Percentiles rank a stretch among this genome's conserved stretches.
phyloP scores from a whole-genome alignment of 1,139 yeast species.

The Arxiozyma slooffiae region DNA sequence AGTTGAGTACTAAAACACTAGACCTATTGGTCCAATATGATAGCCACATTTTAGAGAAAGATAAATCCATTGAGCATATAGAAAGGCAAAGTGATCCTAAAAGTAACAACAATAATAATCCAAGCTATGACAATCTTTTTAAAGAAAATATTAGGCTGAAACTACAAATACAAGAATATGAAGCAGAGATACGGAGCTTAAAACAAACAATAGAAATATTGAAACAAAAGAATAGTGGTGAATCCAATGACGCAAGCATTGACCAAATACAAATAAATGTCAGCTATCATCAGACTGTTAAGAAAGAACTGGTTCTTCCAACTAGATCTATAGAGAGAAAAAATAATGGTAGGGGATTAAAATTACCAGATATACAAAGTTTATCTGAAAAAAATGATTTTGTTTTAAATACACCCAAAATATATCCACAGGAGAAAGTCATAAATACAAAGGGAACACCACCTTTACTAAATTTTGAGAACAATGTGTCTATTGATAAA shows the following conservation, averaged over 20 bases:
- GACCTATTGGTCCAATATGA: slow-evolving; percentile 25
- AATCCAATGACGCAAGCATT: slow-evolving; percentile 8
- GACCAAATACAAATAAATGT: slow-evolving; percentile 6
- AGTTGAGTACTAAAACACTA: slow-evolving; percentile 15
- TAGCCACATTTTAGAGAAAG: slow-evolving; percentile 22
- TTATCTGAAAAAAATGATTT: background rate
- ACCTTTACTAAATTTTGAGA: background rate
- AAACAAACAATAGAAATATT: slow-evolving; percentile 17
- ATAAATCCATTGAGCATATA: slow-evolving; percentile 20
- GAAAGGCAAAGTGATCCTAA: slow-evolving; percentile 12
- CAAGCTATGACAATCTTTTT: slow-evolving; percentile 25
- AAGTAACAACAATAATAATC: slow-evolving; percentile 8
- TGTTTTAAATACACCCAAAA: background rate
- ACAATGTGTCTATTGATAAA: background rate
- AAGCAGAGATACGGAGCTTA: slow-evolving; percentile 20
- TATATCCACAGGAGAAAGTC: background rate
- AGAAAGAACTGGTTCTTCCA: slow-evolving; percentile 18
- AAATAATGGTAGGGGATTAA: slow-evolving; percentile 13
- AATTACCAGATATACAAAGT: slow-evolving; percentile 1
- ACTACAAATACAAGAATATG: slow-evolving; percentile 20
- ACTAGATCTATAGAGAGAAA: slow-evolving; percentile 27
- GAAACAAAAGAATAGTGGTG: background rate
- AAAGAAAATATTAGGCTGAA: slow-evolving; percentile 26
- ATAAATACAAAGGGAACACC: background rate
- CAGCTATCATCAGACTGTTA: background rate